These are phyloP conservation scores for Rhodosporidiobolus sp. DNA, from an alignment of 768 basidiomycete species.

Conservation along the genomic window DNA sequence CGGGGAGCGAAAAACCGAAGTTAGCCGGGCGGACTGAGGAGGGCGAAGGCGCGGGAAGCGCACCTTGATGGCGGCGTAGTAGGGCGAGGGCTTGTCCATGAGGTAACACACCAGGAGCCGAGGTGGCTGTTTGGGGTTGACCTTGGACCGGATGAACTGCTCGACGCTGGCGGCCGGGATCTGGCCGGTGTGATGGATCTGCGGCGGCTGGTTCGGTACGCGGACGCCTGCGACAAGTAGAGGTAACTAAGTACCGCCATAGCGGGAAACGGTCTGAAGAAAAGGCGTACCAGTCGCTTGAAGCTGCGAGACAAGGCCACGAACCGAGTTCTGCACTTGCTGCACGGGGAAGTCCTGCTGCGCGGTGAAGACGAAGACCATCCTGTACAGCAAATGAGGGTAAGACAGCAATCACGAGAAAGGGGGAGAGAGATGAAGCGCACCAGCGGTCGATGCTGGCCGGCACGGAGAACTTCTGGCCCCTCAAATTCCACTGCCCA, in stretches of 20 bases:
- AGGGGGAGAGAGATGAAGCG: background rate
- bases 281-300: background rate
- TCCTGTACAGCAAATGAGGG: background rate
- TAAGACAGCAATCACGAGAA: background rate
- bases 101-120: constrained; percentile 28
- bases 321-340: background rate
- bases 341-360: background rate
- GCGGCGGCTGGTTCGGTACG: background rate
- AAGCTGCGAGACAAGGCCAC: background rate
- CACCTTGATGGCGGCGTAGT: constrained; percentile 27
- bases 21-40: background rate
- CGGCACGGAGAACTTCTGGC: background rate
- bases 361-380: constrained; percentile 11
- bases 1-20: background rate
- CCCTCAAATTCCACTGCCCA: constrained; percentile 5
- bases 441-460: background rate
- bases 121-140: background rate
- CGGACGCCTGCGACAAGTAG: background rate
- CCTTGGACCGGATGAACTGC: background rate
- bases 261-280: background rate
- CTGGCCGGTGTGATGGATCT: background rate
- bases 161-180: background rate
- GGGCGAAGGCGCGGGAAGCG: background rate
- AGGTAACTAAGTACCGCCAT: too few species aligned
- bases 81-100: background rate